These are phyloP conservation scores for Salix exigua DNA, from an alignment of 345 rosid species.

Conservation along the genomic window DNA sequence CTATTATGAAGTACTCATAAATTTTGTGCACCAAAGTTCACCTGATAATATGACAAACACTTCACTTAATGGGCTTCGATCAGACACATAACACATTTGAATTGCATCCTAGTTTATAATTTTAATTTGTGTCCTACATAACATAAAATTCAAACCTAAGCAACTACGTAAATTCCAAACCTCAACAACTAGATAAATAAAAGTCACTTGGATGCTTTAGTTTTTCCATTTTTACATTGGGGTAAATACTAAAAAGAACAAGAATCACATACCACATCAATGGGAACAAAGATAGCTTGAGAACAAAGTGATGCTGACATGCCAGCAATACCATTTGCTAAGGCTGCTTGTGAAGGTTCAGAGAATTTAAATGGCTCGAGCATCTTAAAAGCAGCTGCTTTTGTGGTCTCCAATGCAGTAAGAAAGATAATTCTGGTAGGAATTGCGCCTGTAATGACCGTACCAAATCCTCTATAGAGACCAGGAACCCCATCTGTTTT, in stretches of 20 bases:
- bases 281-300: slow-evolving; percentile 88
- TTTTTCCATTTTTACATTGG: neutral
- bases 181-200: neutral
- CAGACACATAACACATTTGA: neutral
- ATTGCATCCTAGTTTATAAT: neutral
- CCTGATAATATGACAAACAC: neutral
- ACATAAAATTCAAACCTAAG: neutral
- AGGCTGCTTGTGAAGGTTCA: slow-evolving; percentile 84
- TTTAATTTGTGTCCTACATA: neutral
- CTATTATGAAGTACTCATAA: neutral
- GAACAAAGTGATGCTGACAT: slow-evolving; percentile 82
- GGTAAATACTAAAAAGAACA: neutral
- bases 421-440: slow-evolving; percentile 88
- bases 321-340: slow-evolving; percentile 94
- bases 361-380: slow-evolving; percentile 32
- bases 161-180: neutral
- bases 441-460: slow-evolving; percentile 86
- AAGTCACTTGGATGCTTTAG: neutral
- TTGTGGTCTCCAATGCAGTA: slow-evolving; percentile 85
- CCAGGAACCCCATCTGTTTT: slow-evolving; percentile 90
- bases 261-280: slow-evolving; percentile 71
- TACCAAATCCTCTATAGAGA: slow-evolving; percentile 91
- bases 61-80: neutral
- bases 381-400: slow-evolving; percentile 67
- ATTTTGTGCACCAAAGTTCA: neutral